Evolutionary conservation across 768 basidiomycete species (phyloP), one percentile per base, ranked within the genome.

Genomic region (Tulasnella sp.): DNA sequence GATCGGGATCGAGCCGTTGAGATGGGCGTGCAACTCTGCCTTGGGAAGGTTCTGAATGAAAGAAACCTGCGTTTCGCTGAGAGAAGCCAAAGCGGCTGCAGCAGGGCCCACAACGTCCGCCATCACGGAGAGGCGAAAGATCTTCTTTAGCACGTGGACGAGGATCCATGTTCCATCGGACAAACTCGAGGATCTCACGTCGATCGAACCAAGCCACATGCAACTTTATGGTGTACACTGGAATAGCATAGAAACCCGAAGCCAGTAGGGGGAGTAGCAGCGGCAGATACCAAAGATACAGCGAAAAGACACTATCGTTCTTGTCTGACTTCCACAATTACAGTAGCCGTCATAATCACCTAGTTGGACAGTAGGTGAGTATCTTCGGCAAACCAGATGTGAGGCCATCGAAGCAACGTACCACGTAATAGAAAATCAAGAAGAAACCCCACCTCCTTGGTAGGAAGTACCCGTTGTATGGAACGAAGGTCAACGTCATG

Each of bases 11-110:
- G 80, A 90, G 0, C 87, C 87, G 62, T 89, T 89, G 3, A 89
- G 76, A 64, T 90, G 87, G 0, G 87, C 88, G 60, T 90, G 88
- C 0, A 91, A 75, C 65, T 92, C 88, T 0, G 87, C 86, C 67
- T 91, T 91, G 8, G 83, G 83, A 0, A 89, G 73, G 1, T 60
- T 57, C 46, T 77, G 71, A 40, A 91, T 70, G 67, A 89, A 90
- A 4, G 66, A 34, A 21, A 81, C 49, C 61, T 88, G 80, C 5
- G 68, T 60, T 0, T 70, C 61, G 8, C 71, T 70, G 21, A 89
- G 74, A 0, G 80, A 76, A 0, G 63, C 65, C 11, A 87, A 68
- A 0, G 87, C 87, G 19, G 19, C 8, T 14, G 55, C 55, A 15
- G 55, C 55, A 1, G 55, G 42, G n/a, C 55, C 55, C 19, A 43